These are phyloP conservation scores for Sugiyamaella neomexicana DNA, from an alignment of 1,139 yeast genomes.

Conservation along the genomic window DNA sequence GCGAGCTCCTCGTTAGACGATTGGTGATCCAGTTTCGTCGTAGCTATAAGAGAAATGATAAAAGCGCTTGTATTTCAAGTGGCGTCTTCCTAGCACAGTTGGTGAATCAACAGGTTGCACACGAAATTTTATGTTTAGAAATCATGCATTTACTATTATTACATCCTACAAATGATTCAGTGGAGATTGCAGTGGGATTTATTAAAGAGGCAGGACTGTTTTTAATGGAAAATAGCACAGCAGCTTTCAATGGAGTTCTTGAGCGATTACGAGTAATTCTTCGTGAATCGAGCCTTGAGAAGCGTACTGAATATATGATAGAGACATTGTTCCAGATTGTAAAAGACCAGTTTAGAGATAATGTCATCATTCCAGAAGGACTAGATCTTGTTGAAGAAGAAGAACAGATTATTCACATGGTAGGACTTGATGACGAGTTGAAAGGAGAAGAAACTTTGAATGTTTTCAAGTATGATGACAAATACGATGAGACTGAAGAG, in stretches of 20 bases:
- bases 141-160: constrained; percentile 59
- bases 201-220: constrained; percentile 49
- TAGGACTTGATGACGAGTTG: constrained; percentile 54
- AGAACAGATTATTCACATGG: constrained; percentile 59
- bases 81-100: constrained; percentile 60
- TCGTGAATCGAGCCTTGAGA: constrained; percentile 54
- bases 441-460: constrained; percentile 53
- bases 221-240: constrained; percentile 45
- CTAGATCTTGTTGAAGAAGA: constrained; percentile 67
- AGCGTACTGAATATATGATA: constrained; percentile 51
- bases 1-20: constrained; percentile 56
- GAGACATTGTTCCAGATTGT: constrained; percentile 55
- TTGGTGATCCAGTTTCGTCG: constrained; percentile 61
- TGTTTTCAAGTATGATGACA: constrained; percentile 53
- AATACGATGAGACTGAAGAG: constrained; percentile 54
- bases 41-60: constrained; percentile 53
- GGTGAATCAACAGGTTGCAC: constrained; percentile 63
- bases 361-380: constrained; percentile 46
- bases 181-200: constrained; percentile 50
- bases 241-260: constrained; percentile 54
- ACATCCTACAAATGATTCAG: constrained; percentile 53
- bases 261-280: constrained; percentile 61
- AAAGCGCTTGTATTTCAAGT: constrained; percentile 46
- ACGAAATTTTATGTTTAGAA: constrained; percentile 64
- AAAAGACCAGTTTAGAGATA: constrained; percentile 49